Evolutionary conservation across 768 basidiomycete genomes (phyloP).

Genomic region (Kwoniella bestiolae): DNA sequence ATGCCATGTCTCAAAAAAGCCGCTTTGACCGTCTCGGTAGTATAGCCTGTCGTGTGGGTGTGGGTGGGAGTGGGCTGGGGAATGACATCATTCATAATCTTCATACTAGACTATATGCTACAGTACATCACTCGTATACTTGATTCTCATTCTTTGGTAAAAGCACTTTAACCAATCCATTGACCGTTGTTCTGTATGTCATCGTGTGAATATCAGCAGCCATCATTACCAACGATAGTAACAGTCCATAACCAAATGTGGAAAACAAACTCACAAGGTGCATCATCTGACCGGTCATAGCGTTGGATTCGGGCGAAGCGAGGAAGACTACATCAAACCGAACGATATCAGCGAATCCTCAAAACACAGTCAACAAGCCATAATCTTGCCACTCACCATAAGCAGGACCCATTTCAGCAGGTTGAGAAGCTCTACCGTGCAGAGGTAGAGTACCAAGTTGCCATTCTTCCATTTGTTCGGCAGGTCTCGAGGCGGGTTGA

Average conservation of each 20-base stretch:
- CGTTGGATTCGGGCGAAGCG: conserved; percentile 47
- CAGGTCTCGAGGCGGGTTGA: conserved; percentile 64
- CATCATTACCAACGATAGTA: too few relatives aligned
- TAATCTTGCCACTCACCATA: conserved; percentile 61
- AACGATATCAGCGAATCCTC: neutral
- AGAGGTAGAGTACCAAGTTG: conserved; percentile 62
- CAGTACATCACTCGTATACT: neutral
- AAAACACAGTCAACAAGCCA: too few relatives aligned
- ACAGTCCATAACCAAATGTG: neutral
- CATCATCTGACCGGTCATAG: conserved; percentile 53
- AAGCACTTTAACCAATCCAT: conserved; percentile 51
- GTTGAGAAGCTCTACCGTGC: conserved; percentile 63
- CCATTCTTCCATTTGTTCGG: conserved; percentile 66
- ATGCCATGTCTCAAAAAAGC: too few relatives aligned
- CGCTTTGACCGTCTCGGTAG: too few relatives aligned
- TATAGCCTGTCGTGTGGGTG: too few relatives aligned
- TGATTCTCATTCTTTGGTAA: too few relatives aligned
- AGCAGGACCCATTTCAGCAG: conserved; percentile 64
- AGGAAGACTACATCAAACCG: conserved; percentile 34
- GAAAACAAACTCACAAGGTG: conserved; percentile 48
- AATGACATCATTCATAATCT: too few relatives aligned
- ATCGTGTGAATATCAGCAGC: neutral
- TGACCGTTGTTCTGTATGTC: conserved; percentile 51
- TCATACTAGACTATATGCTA: neutral
- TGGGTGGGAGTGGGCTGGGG: too few relatives aligned